Base-by-base conservation (phyloP, 2,329 filamentous ascomycete genomes). In the Teratosphaeria gauchensis region DNA sequence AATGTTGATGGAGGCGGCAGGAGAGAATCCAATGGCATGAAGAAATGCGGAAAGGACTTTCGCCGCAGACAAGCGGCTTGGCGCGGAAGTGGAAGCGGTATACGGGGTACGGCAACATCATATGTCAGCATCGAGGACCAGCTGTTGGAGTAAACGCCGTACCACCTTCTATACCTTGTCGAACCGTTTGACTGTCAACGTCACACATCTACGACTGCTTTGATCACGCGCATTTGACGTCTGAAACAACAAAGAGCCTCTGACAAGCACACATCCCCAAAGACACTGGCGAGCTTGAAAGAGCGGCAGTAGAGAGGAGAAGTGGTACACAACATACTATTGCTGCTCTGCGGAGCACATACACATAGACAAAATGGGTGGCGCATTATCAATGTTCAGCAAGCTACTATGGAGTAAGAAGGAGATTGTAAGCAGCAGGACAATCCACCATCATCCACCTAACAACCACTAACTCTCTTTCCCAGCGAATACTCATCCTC, bases 321-420 rank as follows among this genome's bases (percentile, higher is more conserved):
- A 14, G 16, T n/a, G 42, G 42, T 9, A 21, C 42, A 21, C 42
- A 48, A 48, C 42, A 19, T n/a, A 14, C 35, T 5, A 28, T 33
- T 35, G 57, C 57, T 42, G n/a, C 35, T 19, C 57, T n/a, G 32
- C 31, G 53, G 30, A 53, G 53, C 52, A 53, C 52, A 30, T 32
- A 53, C 8, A 42, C 24, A 33, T 19, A 28, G 35, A 19, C 57
- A 59, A 55, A 60, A 84, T 84, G 82, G 82, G 82, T 64, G 80
- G 75, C 63, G 79, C 78, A 62, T 72, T 84, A 63, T 84, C 82
- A 58, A 76, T 79, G 62, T 75, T 83, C 65, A 78, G 90, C 69
- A 89, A 87, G 56, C 78, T 95, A 62, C 69, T 95, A 62, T 97
- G 88, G 86, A 79, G 89, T 51, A 97, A 97, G 81, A 99, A 97